Evolutionary conservation across 164 flowering plant species (phyloP).

Genomic region (Stephania yunnanensis): DNA sequence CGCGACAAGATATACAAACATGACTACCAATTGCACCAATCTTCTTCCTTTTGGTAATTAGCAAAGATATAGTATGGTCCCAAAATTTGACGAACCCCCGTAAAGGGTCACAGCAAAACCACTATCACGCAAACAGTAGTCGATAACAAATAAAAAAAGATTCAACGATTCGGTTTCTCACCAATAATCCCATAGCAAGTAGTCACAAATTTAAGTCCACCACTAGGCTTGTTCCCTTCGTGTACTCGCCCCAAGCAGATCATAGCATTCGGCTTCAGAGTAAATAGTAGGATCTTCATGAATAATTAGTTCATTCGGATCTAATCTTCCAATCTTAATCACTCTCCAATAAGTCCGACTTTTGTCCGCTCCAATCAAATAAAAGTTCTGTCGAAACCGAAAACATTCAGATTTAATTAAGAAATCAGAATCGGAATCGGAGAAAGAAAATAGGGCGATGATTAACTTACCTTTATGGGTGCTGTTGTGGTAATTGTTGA

Average conservation of each 20-base stretch:
- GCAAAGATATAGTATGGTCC: slow-evolving; percentile 92
- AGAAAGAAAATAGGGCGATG: too few species aligned
- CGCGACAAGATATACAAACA: slow-evolving; percentile 60
- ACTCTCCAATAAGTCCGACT: slow-evolving; percentile 64
- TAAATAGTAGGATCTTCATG: slow-evolving; percentile 70
- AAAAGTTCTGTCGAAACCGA: slow-evolving; percentile 54
- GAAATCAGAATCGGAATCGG: too few species aligned
- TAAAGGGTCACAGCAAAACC: slow-evolving; percentile 14
- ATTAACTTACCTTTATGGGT: too few species aligned
- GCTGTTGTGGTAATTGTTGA: too few species aligned
- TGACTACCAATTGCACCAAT: slow-evolving; percentile 88
- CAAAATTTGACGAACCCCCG: slow-evolving; percentile 90
- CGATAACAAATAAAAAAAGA: not conserved
- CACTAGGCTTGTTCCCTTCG: slow-evolving; percentile 81
- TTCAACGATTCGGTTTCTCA: slow-evolving; percentile 16
- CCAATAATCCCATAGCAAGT: slow-evolving; percentile 91
- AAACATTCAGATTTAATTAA: not conserved
- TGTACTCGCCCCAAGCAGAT: slow-evolving; percentile 63
- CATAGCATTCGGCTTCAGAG: slow-evolving; percentile 66
- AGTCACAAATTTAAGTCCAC: slow-evolving; percentile 85
- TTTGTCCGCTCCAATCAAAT: slow-evolving; percentile 84
- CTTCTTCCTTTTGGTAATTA: slow-evolving; percentile 85
- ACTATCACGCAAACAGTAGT: not conserved
- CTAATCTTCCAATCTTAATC: slow-evolving; percentile 79
- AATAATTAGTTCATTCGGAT: slow-evolving; percentile 63